phyloP scores from a whole-genome alignment of 2,329 filamentous ascomycete genomes.

The Phialocephala subalpina region DNA sequence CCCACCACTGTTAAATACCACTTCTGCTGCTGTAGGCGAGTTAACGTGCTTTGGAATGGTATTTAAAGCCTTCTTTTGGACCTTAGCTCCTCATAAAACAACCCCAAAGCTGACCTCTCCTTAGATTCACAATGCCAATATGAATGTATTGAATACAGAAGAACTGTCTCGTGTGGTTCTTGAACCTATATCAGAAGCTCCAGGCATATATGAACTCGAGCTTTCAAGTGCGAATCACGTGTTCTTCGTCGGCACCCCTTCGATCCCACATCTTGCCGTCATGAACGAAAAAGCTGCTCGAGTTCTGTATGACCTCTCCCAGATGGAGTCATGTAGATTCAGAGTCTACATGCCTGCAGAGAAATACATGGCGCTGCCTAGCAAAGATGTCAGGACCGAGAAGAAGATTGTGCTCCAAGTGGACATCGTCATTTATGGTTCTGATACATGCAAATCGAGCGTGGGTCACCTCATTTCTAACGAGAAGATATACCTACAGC shows the following conservation, averaged over 20 bases:
- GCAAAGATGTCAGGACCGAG: background rate
- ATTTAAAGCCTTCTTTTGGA: too few relatives aligned
- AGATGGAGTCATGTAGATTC: background rate
- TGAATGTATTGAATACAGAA: background rate
- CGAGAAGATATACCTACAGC: background rate
- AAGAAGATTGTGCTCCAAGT: conserved; percentile 5
- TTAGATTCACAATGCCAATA: conserved; percentile 4
- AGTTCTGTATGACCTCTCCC: background rate
- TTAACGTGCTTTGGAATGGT: conserved; percentile 3
- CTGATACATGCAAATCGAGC: background rate
- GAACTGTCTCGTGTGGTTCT: background rate
- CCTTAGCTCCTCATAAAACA: background rate
- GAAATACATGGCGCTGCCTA: background rate
- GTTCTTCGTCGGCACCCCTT: background rate
- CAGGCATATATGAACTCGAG: background rate
- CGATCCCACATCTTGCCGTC: background rate
- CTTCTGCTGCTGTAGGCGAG: conserved; percentile 2
- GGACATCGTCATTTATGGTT: background rate
- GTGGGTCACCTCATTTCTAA: background rate
- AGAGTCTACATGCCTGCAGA: background rate
- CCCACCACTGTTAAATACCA: background rate
- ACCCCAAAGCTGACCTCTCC: background rate
- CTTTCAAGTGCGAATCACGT: conserved; percentile 2
- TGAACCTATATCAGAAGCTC: background rate
- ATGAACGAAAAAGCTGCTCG: background rate